A percentile compares a stretch with the other conserved stretches of the same genome.
Conservation (phyloP, 208 protist species). For the Trypanosoma congolense region DNA sequence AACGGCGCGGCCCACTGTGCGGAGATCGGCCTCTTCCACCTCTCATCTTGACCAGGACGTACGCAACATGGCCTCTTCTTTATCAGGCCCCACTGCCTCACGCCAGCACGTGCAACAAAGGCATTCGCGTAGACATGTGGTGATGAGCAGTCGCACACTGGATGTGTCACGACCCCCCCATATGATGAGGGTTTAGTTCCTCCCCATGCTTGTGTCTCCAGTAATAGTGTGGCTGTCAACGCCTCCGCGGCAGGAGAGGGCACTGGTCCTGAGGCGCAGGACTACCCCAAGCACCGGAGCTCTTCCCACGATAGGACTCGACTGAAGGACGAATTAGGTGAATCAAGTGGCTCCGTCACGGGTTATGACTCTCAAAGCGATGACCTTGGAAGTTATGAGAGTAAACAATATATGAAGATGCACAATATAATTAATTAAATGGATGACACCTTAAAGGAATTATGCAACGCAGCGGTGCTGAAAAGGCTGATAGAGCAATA, state of each 20-base stretch:
- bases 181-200: not conserved
- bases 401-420: constrained; percentile 73
- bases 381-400: constrained; percentile 85
- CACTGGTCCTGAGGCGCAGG: not conserved
- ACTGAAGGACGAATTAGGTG: constrained; percentile 3
- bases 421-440: constrained; percentile 48
- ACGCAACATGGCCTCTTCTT: constrained; percentile 12
- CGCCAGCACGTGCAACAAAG: constrained; percentile 7
- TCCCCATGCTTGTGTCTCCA: not conserved
- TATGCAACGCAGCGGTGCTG: not conserved
- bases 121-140: constrained; percentile 12
- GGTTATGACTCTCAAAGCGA: constrained; percentile 81
- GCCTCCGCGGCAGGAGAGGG: constrained; percentile 3
- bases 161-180: not conserved
- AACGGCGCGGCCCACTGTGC: constrained; percentile 5
- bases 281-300: constrained; percentile 20
- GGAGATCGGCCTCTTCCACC: constrained; percentile 11
- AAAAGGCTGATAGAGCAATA: not conserved
- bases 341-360: constrained; percentile 3
- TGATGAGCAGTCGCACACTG: constrained; percentile 13
- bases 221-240: not conserved
- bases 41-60: constrained; percentile 22
- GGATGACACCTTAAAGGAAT: not conserved
- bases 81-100: constrained; percentile 9
- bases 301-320: constrained; percentile 8